Percentiles rank a stretch among this genome's conserved stretches.
Evolutionary conservation across 1,139 yeast genomes (phyloP).

Genomic region (Geotrichum australiense): DNA sequence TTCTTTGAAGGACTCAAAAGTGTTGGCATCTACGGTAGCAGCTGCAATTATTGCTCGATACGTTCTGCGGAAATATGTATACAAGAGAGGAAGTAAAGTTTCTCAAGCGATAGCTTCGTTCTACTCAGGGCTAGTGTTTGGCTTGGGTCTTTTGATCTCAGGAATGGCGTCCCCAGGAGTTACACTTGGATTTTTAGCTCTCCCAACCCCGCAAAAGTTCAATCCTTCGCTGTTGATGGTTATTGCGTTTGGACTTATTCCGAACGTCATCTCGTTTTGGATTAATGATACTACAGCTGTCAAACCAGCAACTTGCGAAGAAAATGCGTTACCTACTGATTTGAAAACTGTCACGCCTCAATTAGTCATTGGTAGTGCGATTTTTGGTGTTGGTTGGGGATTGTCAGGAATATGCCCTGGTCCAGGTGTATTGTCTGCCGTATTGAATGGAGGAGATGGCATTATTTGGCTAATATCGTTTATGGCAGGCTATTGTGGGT

Average conservation of each 20-base stretch:
- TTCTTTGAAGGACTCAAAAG: constrained; percentile 15
- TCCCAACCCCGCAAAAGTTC: constrained; percentile 33
- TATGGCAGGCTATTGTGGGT: constrained; percentile 16
- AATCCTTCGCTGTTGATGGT: constrained; percentile 44
- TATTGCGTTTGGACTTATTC: constrained; percentile 38
- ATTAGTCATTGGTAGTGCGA: constrained; percentile 36
- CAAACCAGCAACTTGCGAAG: constrained; percentile 23
- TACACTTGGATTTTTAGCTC: constrained; percentile 41
- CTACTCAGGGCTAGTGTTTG: constrained; percentile 39
- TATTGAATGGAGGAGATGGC: constrained; percentile 24
- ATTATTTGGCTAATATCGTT: constrained; percentile 24
- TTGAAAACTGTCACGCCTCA: constrained; percentile 25
- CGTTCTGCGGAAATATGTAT: constrained; percentile 18
- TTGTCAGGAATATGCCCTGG: constrained; percentile 44
- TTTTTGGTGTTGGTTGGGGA: constrained; percentile 47
- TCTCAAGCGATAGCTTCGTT: constrained; percentile 29
- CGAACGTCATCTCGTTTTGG: constrained; percentile 33
- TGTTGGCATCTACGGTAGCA: constrained; percentile 17
- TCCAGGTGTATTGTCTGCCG: constrained; percentile 35
- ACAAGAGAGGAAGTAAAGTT: constrained; percentile 9
- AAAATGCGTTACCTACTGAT: constrained; percentile 19
- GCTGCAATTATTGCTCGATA: constrained; percentile 14
- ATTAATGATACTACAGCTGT: constrained; percentile 8
- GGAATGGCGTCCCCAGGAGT: constrained; percentile 43
- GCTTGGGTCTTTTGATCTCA: constrained; percentile 40